Evolutionary conservation across 768 basidiomycete species (phyloP), one percentile per base, ranked within the genome.

Genomic region (Pisolithus tinctorius): DNA sequence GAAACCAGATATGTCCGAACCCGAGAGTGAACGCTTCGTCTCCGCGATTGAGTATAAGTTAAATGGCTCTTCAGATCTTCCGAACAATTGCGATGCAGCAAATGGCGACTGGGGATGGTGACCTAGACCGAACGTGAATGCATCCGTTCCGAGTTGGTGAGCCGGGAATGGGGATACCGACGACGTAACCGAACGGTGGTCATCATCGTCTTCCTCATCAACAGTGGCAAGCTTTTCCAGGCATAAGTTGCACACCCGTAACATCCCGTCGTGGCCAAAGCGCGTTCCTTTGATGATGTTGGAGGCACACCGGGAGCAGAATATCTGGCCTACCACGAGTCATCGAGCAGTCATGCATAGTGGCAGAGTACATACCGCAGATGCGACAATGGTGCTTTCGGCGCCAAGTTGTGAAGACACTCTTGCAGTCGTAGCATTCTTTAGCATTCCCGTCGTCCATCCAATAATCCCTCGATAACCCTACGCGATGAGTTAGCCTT

Each of bases 381-480:
- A 98, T 93, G 11, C 96, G 83, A 70, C 96, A 99, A 64, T 99
- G 96, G 61, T 99, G 96, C 67, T 94, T 96, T 56, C 96, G 74
- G 48, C 94, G 72, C 91, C 92, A 97, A 2, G 93, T 81, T 0
- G 92, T 91, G 70, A 99, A 99, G 45, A 88, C 76, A 57, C 88
- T 90, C 67, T 92, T 91, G 73, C 93, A 96, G 67, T 94, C 93
- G 64, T 92, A 95, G 62, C 93, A 95, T 61, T 96, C 93, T 63
- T 88, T 96, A 60, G 90, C 91, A 50, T 88, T 87, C 61, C 92
- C 92, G 62, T 97, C 94, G 54, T 93, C 90, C 93, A 98, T 97
- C 96, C 96, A 99, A 63, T 97, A 97, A 62, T 96, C 91, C 56
- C 85, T 82, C 23, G 90, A 91, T 17, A 95, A 63, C n/a, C 89